Conservation (phyloP, 2,329 filamentous ascomycete species). For the Pochonia chlamydosporia region DNA sequence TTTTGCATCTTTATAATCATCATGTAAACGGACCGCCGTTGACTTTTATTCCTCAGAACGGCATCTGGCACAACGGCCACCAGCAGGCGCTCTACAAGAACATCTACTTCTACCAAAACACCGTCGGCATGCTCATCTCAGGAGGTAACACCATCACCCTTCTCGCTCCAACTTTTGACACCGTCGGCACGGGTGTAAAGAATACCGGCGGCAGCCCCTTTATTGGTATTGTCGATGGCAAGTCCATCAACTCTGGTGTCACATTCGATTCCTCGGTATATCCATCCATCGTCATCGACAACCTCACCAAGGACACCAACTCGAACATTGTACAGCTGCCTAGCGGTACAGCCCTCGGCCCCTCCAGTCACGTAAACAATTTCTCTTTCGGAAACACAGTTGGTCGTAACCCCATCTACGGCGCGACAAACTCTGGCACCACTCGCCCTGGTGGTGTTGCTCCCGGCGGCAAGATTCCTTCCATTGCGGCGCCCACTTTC, state of each 20-base stretch:
- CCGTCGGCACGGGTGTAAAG: slow-evolving; percentile 28
- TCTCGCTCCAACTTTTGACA: slow-evolving; percentile 33
- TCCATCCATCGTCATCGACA: slow-evolving; percentile 38
- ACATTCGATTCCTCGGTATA: slow-evolving; percentile 30
- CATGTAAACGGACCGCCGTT: neutral
- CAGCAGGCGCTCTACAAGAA: slow-evolving; percentile 38
- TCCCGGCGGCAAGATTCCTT: slow-evolving; percentile 30
- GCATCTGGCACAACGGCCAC: slow-evolving; percentile 36
- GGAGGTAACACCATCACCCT: slow-evolving; percentile 33
- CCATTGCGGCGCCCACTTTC: slow-evolving; percentile 33
- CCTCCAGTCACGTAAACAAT: slow-evolving; percentile 28
- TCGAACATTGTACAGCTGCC: slow-evolving; percentile 28
- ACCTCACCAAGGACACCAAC: slow-evolving; percentile 33
- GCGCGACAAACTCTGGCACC: slow-evolving; percentile 22
- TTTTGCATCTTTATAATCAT: neutral
- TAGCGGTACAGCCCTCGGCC: slow-evolving; percentile 23
- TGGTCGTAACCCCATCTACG: slow-evolving; percentile 32
- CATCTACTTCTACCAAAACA: slow-evolving; percentile 37
- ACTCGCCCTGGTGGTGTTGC: slow-evolving; percentile 29
- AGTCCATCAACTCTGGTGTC: slow-evolving; percentile 34
- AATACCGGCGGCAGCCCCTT: slow-evolving; percentile 32
- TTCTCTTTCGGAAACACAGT: slow-evolving; percentile 38
- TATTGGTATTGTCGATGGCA: slow-evolving; percentile 34
- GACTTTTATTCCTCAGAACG: slow-evolving; percentile 25
- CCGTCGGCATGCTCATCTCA: slow-evolving; percentile 24